These are phyloP conservation scores for Dactylonectria macrodidyma DNA, from an alignment of 2,329 filamentous ascomycete genomes.

Conservation along the genomic window DNA sequence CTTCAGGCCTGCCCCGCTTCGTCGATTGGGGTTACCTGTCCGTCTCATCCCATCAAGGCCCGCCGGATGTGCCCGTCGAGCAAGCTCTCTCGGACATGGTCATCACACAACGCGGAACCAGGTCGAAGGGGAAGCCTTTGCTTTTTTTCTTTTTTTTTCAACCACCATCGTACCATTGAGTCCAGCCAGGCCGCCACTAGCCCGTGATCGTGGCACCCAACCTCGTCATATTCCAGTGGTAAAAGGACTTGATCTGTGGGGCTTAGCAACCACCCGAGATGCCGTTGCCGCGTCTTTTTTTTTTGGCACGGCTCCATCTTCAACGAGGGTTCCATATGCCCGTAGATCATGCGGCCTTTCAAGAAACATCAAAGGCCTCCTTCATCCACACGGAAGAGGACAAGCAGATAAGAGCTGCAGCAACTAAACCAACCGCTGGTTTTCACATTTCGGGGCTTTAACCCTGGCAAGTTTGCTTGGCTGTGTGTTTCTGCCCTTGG, in stretches of 20 bases:
- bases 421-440: conserved; percentile 30
- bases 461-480: conserved; percentile 26
- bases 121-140: conserved; percentile 31
- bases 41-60: conserved; percentile 28
- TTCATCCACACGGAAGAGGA: conserved; percentile 27
- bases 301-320: conserved; percentile 20
- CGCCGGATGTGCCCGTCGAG: conserved; percentile 36
- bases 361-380: conserved; percentile 27
- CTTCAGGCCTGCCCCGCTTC: conserved; percentile 23
- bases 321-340: neutral
- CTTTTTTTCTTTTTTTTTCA: conserved; percentile 35
- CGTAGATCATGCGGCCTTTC: neutral
- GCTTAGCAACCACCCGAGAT: conserved; percentile 29
- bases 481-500: conserved; percentile 17
- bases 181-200: conserved; percentile 31
- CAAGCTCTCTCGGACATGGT: conserved; percentile 23
- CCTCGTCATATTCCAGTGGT: conserved; percentile 21
- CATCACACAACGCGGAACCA: conserved; percentile 23
- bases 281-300: conserved; percentile 19
- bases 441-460: conserved; percentile 26
- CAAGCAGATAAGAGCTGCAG: conserved; percentile 20
- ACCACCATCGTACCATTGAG: conserved; percentile 42
- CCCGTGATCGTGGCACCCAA: conserved; percentile 31
- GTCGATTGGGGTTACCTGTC: conserved; percentile 21
- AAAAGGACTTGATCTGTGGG: conserved; percentile 18